Conservation (phyloP, 2,329 filamentous ascomycete genomes). For the Talaromyces islandicus region DNA sequence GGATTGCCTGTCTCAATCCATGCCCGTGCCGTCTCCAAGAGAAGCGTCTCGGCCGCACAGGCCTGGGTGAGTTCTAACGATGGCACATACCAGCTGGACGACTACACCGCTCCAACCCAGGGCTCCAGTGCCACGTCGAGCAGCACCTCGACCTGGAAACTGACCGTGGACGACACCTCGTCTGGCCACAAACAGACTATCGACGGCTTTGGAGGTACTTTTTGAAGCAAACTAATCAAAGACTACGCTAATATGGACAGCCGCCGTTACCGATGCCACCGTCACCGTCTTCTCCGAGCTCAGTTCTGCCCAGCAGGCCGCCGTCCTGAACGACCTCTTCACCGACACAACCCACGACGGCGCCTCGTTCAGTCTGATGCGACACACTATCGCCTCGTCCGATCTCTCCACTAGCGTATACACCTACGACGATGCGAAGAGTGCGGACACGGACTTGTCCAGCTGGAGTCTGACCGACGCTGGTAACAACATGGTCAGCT, state of each 20-base stretch:
- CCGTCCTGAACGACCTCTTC: conserved; percentile 2
- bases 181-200: conserved; percentile 4
- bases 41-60: neutral
- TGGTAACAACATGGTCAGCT: neutral
- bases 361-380: conserved; percentile 1
- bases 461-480: neutral
- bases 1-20: neutral
- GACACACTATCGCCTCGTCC: conserved; percentile 3
- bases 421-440: neutral
- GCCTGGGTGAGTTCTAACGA: conserved; percentile 1
- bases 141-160: neutral
- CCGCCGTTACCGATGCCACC: conserved; percentile 6
- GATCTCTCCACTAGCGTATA: conserved; percentile 1
- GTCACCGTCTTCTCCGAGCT: conserved; percentile 4
- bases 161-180: conserved; percentile 1
- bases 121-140: neutral
- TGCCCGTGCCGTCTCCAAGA: neutral
- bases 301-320: neutral
- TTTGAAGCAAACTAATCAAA: neutral
- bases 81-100: neutral
- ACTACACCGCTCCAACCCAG: conserved; percentile 1
- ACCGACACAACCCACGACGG: neutral
- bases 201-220: conserved; percentile 4
- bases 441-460: neutral
- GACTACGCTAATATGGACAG: neutral